Conservation (phyloP, 2,329 filamentous ascomycete species). For the Epichloe sibirici region DNA sequence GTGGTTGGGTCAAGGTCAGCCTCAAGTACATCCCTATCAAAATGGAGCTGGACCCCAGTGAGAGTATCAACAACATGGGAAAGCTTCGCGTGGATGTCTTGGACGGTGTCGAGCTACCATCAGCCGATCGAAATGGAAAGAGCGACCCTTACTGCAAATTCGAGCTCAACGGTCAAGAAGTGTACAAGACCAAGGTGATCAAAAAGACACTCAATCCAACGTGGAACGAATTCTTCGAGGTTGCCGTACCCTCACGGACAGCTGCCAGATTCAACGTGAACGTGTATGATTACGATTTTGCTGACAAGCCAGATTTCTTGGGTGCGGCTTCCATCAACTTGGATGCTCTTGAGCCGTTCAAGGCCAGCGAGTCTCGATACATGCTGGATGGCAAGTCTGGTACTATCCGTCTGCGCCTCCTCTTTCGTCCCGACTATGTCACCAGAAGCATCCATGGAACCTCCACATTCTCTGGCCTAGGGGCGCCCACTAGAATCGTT, state of each 20-base stretch:
- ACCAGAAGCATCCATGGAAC: constrained; percentile 78
- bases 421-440: constrained; percentile 91
- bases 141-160: constrained; percentile 97
- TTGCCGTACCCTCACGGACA: constrained; percentile 69
- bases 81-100: constrained; percentile 87
- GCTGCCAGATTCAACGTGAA: constrained; percentile 71
- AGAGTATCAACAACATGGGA: constrained; percentile 99
- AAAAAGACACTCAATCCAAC: constrained; percentile 93
- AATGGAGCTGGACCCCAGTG: constrained; percentile 86
- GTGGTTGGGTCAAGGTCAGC: constrained; percentile 77
- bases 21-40: constrained; percentile 89
- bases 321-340: constrained; percentile 67
- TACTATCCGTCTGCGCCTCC: constrained; percentile 64
- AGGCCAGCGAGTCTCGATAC: constrained; percentile 60
- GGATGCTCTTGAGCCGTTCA: constrained; percentile 73
- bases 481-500: constrained; percentile 76
- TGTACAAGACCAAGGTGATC: constrained; percentile 89
- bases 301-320: constrained; percentile 85
- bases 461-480: constrained; percentile 85
- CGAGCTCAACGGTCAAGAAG: constrained; percentile 72
- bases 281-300: constrained; percentile 94
- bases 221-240: constrained; percentile 96
- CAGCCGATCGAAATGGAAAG: constrained; percentile 90
- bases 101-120: constrained; percentile 75
- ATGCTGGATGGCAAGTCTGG: constrained; percentile 83